Percentiles rank a stretch among this genome's conserved stretches.
Conservation (phyloP, 2,329 filamentous ascomycete genomes). For the Fusarium udum region DNA sequence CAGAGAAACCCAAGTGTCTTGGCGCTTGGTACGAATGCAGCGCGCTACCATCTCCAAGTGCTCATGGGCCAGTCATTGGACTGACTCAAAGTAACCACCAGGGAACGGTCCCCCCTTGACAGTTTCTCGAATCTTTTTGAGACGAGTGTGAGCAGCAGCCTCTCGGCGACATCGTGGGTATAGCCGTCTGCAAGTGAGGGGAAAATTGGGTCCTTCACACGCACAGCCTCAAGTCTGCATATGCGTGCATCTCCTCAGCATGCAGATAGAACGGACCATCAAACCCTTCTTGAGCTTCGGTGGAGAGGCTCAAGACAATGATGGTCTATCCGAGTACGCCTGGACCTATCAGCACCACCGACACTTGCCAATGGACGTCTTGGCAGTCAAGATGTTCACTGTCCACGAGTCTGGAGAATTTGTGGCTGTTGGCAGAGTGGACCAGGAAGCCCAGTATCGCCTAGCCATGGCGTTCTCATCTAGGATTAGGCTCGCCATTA, state of each 20-base stretch:
- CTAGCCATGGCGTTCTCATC: constrained; percentile 31
- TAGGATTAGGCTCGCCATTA: constrained; percentile 34
- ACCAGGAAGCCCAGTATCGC: constrained; percentile 35
- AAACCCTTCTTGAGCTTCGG: constrained; percentile 26
- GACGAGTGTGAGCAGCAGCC: not conserved
- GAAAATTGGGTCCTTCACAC: constrained; percentile 21
- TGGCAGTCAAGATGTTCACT: constrained; percentile 35
- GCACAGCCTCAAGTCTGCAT: constrained; percentile 37
- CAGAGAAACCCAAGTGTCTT: constrained; percentile 33
- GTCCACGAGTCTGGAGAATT: constrained; percentile 21
- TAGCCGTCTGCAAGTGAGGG: constrained; percentile 27
- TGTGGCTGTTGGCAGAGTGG: constrained; percentile 41
- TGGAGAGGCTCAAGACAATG: constrained; percentile 28
- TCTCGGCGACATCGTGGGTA: constrained; percentile 32
- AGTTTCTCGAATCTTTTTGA: constrained; percentile 30
- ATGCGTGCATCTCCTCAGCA: constrained; percentile 19
- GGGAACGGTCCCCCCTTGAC: constrained; percentile 4
- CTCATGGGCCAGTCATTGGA: constrained; percentile 34
- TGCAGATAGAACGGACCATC: constrained; percentile 14
- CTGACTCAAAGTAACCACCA: not conserved
- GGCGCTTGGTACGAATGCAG: constrained; percentile 29
- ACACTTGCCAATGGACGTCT: constrained; percentile 20
- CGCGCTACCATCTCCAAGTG: not conserved
- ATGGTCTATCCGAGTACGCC: constrained; percentile 22
- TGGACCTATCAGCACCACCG: constrained; percentile 36